Percentiles rank a stretch among this genome's conserved stretches.
Evolutionary conservation across 1,139 yeast genomes (phyloP).

Genomic region (Zygosaccharomyces sapae): DNA sequence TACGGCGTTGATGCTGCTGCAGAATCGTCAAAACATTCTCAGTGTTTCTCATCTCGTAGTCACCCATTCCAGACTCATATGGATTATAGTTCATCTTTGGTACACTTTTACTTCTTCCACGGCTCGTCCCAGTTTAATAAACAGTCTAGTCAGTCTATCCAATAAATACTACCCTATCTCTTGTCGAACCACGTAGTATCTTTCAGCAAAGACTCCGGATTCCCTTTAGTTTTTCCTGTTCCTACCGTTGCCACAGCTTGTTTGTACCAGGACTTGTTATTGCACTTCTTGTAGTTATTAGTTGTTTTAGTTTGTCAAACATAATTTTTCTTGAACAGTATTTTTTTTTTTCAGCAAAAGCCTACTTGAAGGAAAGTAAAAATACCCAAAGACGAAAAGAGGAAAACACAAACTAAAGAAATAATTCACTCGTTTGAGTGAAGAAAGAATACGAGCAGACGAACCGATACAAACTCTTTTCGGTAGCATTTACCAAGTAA

Average conservation of each 20-base stretch:
- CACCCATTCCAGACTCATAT: constrained; percentile 15
- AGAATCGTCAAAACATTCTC: constrained; percentile 6
- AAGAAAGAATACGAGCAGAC: background rate
- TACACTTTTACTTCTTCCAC: background rate
- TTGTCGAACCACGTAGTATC: too few species aligned
- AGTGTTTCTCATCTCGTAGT: constrained; percentile 14
- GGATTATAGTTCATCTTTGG: constrained; percentile 19
- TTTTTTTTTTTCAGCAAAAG: constrained; percentile 3
- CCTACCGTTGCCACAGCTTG: background rate
- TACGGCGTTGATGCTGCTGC: constrained; percentile 6
- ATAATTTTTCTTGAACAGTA: too few species aligned
- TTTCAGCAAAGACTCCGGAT: background rate
- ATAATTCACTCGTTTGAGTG: constrained; percentile 3
- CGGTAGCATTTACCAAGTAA: too few species aligned
- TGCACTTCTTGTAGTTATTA: background rate
- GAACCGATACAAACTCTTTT: too few species aligned
- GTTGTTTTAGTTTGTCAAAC: background rate
- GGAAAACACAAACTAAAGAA: constrained; percentile 4
- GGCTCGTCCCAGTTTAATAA: too few species aligned
- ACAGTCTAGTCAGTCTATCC: too few species aligned
- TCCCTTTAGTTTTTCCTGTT: background rate
- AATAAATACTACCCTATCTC: too few species aligned
- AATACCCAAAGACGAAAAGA: constrained; percentile 7
- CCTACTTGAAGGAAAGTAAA: background rate
- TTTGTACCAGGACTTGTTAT: too few species aligned